Conservation (phyloP, 2,329 filamentous ascomycete species). For the Epichloe amarillans region DNA sequence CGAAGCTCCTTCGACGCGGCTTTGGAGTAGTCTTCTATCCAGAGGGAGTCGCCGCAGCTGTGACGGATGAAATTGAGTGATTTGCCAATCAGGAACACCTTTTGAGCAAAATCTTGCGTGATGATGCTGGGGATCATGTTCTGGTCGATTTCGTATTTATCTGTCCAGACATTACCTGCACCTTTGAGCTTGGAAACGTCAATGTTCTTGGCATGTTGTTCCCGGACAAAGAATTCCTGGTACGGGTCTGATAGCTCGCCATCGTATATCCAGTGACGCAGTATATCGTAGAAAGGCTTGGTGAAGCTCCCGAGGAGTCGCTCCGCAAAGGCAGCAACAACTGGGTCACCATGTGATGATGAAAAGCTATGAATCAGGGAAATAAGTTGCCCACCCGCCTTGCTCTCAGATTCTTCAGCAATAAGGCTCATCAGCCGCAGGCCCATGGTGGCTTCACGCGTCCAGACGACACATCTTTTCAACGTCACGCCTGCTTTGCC, state of each 20-base stretch:
- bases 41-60: constrained; percentile 77
- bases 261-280: constrained; percentile 95
- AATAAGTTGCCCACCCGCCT: constrained; percentile 81
- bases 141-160: constrained; percentile 81
- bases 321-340: constrained; percentile 87
- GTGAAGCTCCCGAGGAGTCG: constrained; percentile 77
- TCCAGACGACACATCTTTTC: constrained; percentile 95
- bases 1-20: constrained; percentile 79
- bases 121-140: constrained; percentile 89
- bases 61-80: constrained; percentile 97
- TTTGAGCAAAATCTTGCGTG: constrained; percentile 83
- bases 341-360: constrained; percentile 85
- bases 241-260: constrained; percentile 96
- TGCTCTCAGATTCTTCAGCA: constrained; percentile 74
- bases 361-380: constrained; percentile 89
- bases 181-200: constrained; percentile 41
- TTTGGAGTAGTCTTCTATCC: constrained; percentile 94
- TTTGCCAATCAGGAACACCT: constrained; percentile 94
- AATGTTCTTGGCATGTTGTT: constrained; percentile 46
- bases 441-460: constrained; percentile 90
- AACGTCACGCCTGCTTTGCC: constrained; percentile 84
- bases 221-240: constrained; percentile 85
- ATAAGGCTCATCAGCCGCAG: constrained; percentile 87
- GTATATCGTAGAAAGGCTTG: constrained; percentile 89
- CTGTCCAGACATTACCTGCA: constrained; percentile 90